Percentiles rank a stretch among this genome's conserved stretches.
These are phyloP conservation scores for Stygiomarasmius scandens DNA, from an alignment of 1,284 basidiomycete species.

Conservation along the genomic window DNA sequence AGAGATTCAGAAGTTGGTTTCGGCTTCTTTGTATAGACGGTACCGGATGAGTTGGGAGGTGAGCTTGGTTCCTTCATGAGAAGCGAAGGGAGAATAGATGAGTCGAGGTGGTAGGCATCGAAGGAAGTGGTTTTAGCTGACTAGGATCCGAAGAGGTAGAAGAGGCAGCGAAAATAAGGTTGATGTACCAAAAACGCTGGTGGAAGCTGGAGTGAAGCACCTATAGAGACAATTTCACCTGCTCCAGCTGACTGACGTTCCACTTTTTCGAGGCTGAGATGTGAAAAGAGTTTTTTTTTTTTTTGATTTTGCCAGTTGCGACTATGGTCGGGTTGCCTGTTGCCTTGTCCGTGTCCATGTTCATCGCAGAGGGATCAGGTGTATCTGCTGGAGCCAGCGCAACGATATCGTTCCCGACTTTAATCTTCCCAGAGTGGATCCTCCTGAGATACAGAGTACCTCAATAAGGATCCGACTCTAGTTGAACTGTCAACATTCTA, in stretches of 20 bases:
- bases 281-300: conserved; percentile 42
- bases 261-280: conserved; percentile 41
- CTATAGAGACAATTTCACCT: conserved; percentile 47
- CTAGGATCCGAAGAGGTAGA: neutral
- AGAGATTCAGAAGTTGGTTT: conserved; percentile 49
- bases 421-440: conserved; percentile 42
- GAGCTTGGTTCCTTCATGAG: conserved; percentile 46
- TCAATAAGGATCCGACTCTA: conserved; percentile 47
- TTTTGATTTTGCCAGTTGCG: conserved; percentile 51
- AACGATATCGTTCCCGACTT: conserved; percentile 38
- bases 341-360: conserved; percentile 34
- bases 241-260: conserved; percentile 44
- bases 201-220: neutral
- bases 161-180: conserved; percentile 7
- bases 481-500: conserved; percentile 51
- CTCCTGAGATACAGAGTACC: conserved; percentile 48
- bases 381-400: conserved; percentile 25
- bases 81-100: conserved; percentile 46
- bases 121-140: conserved; percentile 24
- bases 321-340: conserved; percentile 27
- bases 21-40: conserved; percentile 48
- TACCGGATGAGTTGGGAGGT: conserved; percentile 50
- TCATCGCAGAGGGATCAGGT: neutral
- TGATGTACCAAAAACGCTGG: conserved; percentile 38
- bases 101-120: conserved; percentile 51